phyloP scores from a whole-genome alignment of 2,329 filamentous ascomycete species.

The Monilinia vaccinii-corymbosi region DNA sequence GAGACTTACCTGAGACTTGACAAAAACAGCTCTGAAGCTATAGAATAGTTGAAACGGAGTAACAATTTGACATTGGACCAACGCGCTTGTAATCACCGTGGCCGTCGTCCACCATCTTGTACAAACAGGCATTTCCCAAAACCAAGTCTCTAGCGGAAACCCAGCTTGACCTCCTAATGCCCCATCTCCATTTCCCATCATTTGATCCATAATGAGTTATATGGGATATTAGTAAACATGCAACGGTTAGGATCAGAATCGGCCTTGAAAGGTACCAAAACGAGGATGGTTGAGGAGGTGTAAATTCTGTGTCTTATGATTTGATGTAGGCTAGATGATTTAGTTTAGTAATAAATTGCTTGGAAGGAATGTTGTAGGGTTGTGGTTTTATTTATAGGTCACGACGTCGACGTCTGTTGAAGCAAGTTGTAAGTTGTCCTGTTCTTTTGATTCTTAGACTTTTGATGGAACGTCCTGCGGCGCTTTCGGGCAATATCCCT shows the following conservation, averaged over 20 bases:
- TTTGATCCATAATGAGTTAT: constrained; percentile 26
- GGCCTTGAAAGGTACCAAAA: not conserved
- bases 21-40: constrained; percentile 84
- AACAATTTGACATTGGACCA: constrained; percentile 89
- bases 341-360: not conserved
- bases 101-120: constrained; percentile 96
- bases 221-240: not conserved
- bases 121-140: constrained; percentile 96
- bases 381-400: not conserved
- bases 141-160: constrained; percentile 91
- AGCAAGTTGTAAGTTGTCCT: constrained; percentile 11
- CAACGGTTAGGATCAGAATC: not conserved
- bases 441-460: not conserved
- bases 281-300: not conserved
- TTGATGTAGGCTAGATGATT: not conserved
- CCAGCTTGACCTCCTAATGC: constrained; percentile 43
- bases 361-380: not conserved
- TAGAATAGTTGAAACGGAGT: constrained; percentile 96
- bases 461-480: not conserved
- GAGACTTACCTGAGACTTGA: constrained; percentile 74
- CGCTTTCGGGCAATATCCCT: not conserved
- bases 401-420: not conserved
- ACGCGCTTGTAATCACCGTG: constrained; percentile 74
- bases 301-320: not conserved
- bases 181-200: constrained; percentile 29